Evolutionary conservation across 1,284 basidiomycete species (phyloP), one percentile per base, ranked within the genome.

Genomic region (Microbotryum silenes-acaulis): DNA sequence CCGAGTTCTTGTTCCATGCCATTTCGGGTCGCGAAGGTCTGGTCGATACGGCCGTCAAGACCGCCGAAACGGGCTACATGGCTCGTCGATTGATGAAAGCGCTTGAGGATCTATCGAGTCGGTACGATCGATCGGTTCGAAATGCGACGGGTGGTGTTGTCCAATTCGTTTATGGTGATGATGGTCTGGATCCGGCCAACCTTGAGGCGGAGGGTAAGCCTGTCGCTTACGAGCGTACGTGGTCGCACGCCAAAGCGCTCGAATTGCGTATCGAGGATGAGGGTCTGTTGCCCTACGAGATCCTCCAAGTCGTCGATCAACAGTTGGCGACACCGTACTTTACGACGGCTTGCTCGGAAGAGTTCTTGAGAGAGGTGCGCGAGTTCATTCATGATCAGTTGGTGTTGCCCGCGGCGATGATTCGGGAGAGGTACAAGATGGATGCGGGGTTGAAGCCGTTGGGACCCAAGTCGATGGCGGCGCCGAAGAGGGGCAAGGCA

Each of bases 61-160:
- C 96, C 1, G 96, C 96, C 21, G 96, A 98, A 77, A 98, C 96
- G 1, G 96, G 96, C 49, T 99, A 99, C 79, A 98, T 99, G 94
- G 91, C 94, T 73, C 85, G 96, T 64, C 88, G 96, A 66, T 77
- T 99, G 69, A 98, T 99, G 96, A 99, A 99, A 76, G 94, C 96
- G 3, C 78, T 99, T 68, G 96, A 99, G 75, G 96, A 98, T 79
- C 79, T 99, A 53, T 93, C 91, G 6, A 93, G 91, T 0, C 91
- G 97, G 65, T 99, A 99, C 76, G 96, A 98, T 76, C 78, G 93
- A 33, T 92, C 90, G n/a, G 94, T 99, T 21, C 83, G 96, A 42
- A 98, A 96, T 77, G 93, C 91, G 2, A 85, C 85, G 0, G 96
- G 96, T 6, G 92, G 91, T 53, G 85, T 99, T n/a, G 94, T 99